These are phyloP conservation scores for Triticum turgidum DNA, from an alignment of 176 grass and related monocot species.

Conservation along the genomic window DNA sequence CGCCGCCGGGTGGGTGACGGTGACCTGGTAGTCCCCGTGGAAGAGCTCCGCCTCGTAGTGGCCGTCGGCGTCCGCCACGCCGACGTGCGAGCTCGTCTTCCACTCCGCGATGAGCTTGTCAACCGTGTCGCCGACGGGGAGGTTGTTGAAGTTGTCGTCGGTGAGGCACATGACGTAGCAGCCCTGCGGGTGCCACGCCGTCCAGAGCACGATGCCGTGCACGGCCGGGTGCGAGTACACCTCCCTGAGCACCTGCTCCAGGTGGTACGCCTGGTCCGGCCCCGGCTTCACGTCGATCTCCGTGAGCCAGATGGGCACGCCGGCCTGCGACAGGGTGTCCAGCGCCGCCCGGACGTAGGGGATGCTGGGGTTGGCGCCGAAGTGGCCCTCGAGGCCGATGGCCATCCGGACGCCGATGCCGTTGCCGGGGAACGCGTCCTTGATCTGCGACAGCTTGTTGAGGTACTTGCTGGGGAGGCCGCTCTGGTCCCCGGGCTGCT, in stretches of 20 bases:
- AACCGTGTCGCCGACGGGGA: conserved; percentile 59
- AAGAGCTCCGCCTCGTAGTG: conserved; percentile 53
- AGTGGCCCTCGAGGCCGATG: conserved; percentile 86
- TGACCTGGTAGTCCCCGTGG: conserved; percentile 76
- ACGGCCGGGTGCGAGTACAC: conserved; percentile 91
- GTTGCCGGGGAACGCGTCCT: conserved; percentile 35
- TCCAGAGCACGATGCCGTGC: conserved; percentile 82
- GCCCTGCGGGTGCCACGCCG: conserved; percentile 54
- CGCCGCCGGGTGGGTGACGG: conserved; percentile 48
- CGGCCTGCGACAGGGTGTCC: conserved; percentile 57
- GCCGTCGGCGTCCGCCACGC: conserved; percentile 49
- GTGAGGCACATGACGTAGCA: conserved; percentile 95
- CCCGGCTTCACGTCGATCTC: conserved; percentile 59
- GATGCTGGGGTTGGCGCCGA: conserved; percentile 51
- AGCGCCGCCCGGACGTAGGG: conserved; percentile 79
- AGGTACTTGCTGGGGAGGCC: conserved; percentile 60
- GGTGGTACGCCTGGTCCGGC: conserved; percentile 42
- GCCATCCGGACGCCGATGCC: conserved; percentile 42
- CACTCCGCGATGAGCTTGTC: conserved; percentile 76
- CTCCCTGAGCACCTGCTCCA: conserved; percentile 82
- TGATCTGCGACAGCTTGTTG: conserved; percentile 60
- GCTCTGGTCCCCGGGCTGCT: conserved; percentile 40
- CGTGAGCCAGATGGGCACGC: conserved; percentile 83
- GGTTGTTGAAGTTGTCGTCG: conserved; percentile 76
- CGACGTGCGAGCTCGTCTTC: conserved; percentile 28